Percentiles rank a stretch among this genome's conserved stretches.
phyloP scores from a whole-genome alignment of 176 grass and related monocot genomes.

The Puya raimondii region DNA sequence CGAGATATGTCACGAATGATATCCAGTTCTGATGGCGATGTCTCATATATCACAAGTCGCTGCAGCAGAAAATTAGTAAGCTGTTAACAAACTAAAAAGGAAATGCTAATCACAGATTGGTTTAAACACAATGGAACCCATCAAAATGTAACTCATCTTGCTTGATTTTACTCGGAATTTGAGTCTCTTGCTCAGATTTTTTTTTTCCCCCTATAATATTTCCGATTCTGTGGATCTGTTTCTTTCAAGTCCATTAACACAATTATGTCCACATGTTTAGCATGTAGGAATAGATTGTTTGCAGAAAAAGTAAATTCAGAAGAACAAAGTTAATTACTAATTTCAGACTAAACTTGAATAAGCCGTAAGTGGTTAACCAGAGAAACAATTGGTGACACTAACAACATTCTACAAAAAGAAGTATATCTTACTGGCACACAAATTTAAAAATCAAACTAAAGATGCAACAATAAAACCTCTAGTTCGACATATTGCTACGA shows the following conservation, averaged over 20 bases:
- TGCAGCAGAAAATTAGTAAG: constrained; percentile 22
- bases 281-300: not conserved
- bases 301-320: no score
- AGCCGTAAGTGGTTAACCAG: no score
- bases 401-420: no score
- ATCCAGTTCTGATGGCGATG: constrained; percentile 85
- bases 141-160: not conserved
- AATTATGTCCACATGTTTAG: not conserved
- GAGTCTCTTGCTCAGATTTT: no score
- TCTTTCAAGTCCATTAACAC: not conserved
- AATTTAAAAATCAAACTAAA: no score
- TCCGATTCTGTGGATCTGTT: not conserved
- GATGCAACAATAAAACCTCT: no score
- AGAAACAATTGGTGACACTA: no score
- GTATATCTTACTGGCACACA: no score
- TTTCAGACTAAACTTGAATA: no score
- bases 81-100: not conserved
- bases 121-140: not conserved
- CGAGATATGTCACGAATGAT: constrained; percentile 98
- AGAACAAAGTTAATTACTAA: no score
- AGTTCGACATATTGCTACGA: no score
- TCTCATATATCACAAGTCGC: constrained; percentile 96
- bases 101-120: not conserved
- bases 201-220: not conserved
- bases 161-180: not conserved